These are phyloP conservation scores for Asterella californica DNA, from an alignment of 225 moss, liverwort and hornwort genomes.

Conservation along the genomic window DNA sequence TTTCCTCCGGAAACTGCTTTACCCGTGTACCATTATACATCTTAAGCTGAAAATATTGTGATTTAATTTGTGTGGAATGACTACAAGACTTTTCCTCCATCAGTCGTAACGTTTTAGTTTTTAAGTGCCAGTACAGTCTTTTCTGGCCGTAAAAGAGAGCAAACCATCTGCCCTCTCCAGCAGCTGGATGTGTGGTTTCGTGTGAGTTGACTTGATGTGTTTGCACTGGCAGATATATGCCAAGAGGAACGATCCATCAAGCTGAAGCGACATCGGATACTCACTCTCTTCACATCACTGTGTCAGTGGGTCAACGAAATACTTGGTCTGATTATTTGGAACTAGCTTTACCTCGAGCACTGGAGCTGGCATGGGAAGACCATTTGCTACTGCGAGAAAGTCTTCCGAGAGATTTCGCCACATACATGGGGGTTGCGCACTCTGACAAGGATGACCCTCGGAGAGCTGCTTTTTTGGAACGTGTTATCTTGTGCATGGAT, in stretches of 20 bases:
- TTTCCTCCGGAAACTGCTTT: no score
- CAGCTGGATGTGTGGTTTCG: neutral
- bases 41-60: no score
- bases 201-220: neutral
- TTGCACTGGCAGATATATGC: conserved; percentile 73
- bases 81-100: no score
- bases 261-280: conserved; percentile 62
- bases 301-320: conserved; percentile 91
- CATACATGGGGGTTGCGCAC: conserved; percentile 90
- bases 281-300: conserved; percentile 87
- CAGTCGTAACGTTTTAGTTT: no score
- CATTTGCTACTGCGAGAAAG: conserved; percentile 67
- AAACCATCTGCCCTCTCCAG: no score
- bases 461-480: conserved; percentile 70
- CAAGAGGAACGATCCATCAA: conserved; percentile 94
- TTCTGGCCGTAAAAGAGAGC: no score
- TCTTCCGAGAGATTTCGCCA: conserved; percentile 67
- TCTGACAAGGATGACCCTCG: conserved; percentile 68
- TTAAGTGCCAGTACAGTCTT: no score
- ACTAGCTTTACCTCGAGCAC: conserved; percentile 78
- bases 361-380: conserved; percentile 88
- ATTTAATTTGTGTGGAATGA: no score
- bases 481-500: conserved; percentile 81
- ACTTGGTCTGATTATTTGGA: conserved; percentile 94
- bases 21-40: no score